phyloP scores from a whole-genome alignment of 208 protist species.

The Trypanosoma platydactyli region DNA sequence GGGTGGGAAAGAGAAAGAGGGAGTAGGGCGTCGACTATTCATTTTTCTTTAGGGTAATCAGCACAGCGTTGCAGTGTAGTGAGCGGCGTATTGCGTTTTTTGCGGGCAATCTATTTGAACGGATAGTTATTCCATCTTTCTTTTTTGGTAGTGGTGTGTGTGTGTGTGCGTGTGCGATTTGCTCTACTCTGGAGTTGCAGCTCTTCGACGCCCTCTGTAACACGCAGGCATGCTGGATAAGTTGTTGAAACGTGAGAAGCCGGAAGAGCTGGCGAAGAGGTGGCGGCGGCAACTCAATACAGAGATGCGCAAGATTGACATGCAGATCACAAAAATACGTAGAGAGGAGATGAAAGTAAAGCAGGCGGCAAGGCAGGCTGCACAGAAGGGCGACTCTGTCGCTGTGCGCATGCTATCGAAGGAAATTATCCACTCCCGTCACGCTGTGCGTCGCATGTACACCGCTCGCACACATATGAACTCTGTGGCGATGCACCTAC shows the following conservation, averaged over 20 bases:
- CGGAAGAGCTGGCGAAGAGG: constrained; percentile 74
- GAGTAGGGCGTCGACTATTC: too few species aligned
- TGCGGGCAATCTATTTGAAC: too few species aligned
- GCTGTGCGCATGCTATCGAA: constrained; percentile 83
- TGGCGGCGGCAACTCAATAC: constrained; percentile 76
- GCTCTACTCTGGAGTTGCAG: too few species aligned
- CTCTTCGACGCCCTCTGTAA: neutral
- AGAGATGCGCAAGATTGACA: constrained; percentile 83
- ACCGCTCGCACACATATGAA: constrained; percentile 91
- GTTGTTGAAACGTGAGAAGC: constrained; percentile 59
- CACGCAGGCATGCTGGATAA: constrained; percentile 47
- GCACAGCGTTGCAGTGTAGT: too few species aligned
- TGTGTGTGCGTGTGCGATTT: too few species aligned
- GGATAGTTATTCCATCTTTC: too few species aligned
- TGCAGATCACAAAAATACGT: constrained; percentile 77
- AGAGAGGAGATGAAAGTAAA: constrained; percentile 88
- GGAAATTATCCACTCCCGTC: constrained; percentile 78
- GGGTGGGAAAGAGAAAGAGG: too few species aligned
- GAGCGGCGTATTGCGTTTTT: too few species aligned
- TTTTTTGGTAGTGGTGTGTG: too few species aligned
- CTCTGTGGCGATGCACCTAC: constrained; percentile 86
- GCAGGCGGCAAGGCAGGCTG: constrained; percentile 72
- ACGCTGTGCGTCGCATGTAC: constrained; percentile 78
- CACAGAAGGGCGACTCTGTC: constrained; percentile 69
- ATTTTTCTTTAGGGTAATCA: too few species aligned